These are phyloP conservation scores for Termitomyces sp. DNA, from an alignment of 768 basidiomycete genomes.

Conservation along the genomic window DNA sequence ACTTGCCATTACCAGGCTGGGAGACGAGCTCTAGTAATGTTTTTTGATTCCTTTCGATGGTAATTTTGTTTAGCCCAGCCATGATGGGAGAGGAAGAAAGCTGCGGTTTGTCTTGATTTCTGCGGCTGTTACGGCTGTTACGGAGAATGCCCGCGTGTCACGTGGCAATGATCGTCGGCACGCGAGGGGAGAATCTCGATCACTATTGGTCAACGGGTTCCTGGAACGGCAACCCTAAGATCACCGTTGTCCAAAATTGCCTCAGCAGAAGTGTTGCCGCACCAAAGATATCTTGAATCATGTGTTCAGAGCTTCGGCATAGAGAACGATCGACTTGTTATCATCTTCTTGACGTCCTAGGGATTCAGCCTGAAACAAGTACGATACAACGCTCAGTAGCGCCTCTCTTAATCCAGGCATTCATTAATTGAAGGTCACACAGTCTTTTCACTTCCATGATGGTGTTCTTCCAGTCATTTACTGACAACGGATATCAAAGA, in stretches of 20 bases:
- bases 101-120: neutral
- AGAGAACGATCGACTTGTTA: no score
- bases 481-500: neutral
- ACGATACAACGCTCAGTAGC: neutral
- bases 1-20: slow-evolving; percentile 78
- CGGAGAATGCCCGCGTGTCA: neutral
- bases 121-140: neutral
- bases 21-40: slow-evolving; percentile 61
- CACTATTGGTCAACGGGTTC: neutral
- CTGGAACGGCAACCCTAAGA: neutral
- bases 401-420: neutral
- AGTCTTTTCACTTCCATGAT: neutral
- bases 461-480: neutral
- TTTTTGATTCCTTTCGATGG: slow-evolving; percentile 61
- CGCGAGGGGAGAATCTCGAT: neutral
- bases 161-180: neutral
- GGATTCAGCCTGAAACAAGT: neutral
- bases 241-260: neutral
- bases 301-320: neutral
- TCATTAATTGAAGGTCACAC: neutral
- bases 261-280: neutral
- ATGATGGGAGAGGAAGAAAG: slow-evolving; percentile 15
- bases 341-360: neutral
- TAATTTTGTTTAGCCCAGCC: slow-evolving; percentile 47
- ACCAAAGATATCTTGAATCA: neutral